These are phyloP conservation scores for Coniochaeta sp. DNA, from an alignment of 2,329 filamentous ascomycete genomes.

Conservation along the genomic window DNA sequence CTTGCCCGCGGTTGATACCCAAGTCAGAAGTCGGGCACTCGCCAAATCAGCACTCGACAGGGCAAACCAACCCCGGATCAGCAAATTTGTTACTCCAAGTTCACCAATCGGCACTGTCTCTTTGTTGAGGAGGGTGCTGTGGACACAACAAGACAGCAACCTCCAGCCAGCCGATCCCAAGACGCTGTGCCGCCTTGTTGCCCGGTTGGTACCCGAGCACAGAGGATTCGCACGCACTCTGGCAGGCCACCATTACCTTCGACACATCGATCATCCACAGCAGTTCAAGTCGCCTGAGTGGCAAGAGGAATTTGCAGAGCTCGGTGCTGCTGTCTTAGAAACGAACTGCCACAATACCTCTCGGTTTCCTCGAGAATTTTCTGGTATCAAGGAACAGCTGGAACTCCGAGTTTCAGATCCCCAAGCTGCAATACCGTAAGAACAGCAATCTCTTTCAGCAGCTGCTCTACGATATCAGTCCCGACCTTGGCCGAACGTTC, in stretches of 20 bases:
- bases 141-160: not conserved
- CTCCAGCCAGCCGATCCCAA: not conserved
- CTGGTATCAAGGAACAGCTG: too few species aligned
- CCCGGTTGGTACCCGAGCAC: not conserved
- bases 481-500: too few species aligned
- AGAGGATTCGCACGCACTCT: too few species aligned
- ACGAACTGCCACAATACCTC: not conserved
- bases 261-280: not conserved
- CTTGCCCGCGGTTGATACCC: not conserved
- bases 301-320: not conserved
- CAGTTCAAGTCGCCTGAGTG: not conserved
- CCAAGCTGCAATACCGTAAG: too few species aligned
- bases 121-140: not conserved
- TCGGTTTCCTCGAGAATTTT: not conserved
- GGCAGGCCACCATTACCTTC: too few species aligned
- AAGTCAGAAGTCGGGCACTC: constrained; percentile 2
- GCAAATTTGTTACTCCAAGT: not conserved
- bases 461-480: too few species aligned
- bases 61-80: not conserved
- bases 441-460: not conserved
- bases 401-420: too few species aligned
- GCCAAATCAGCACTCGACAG: not conserved
- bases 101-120: too few species aligned
- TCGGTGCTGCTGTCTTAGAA: not conserved
- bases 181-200: not conserved